Evolutionary conservation across 2,329 filamentous ascomycete species (phyloP).

Genomic region (Nigrograna mackinnonii): DNA sequence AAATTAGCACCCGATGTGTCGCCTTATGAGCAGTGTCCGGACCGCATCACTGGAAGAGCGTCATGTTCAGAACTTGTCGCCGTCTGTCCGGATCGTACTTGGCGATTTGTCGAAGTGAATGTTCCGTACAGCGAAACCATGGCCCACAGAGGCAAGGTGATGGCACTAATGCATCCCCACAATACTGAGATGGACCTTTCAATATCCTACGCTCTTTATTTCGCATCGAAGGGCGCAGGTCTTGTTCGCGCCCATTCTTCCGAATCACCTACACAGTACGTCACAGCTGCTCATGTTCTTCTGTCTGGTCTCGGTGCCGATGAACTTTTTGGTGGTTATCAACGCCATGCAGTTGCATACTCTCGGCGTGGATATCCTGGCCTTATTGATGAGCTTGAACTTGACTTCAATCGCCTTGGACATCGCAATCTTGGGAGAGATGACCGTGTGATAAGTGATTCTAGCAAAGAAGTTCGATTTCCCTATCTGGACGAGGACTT

Average conservation of each 20-base stretch:
- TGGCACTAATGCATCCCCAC: slow-evolving; percentile 84
- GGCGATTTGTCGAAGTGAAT: slow-evolving; percentile 87
- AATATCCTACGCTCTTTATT: slow-evolving; percentile 92
- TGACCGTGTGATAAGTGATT: slow-evolving; percentile 87
- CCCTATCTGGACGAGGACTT: slow-evolving; percentile 89
- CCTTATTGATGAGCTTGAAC: slow-evolving; percentile 77
- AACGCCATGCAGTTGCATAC: slow-evolving; percentile 79
- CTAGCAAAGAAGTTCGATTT: slow-evolving; percentile 86
- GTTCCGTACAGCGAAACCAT: slow-evolving; percentile 77
- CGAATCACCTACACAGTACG: slow-evolving; percentile 51
- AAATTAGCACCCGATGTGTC: slow-evolving; percentile 29
- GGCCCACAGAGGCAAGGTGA: slow-evolving; percentile 69
- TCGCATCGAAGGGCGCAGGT: slow-evolving; percentile 78
- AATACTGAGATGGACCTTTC: slow-evolving; percentile 99
- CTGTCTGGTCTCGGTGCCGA: slow-evolving; percentile 94
- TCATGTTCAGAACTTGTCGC: slow-evolving; percentile 74
- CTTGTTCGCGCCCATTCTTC: slow-evolving; percentile 35
- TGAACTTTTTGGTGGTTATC: slow-evolving; percentile 93
- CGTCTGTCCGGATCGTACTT: slow-evolving; percentile 71
- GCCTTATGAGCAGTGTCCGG: slow-evolving; percentile 83
- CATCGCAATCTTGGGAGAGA: slow-evolving; percentile 95
- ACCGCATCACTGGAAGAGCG: slow-evolving; percentile 82
- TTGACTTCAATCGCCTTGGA: slow-evolving; percentile 84
- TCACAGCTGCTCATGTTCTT: slow-evolving; percentile 77
- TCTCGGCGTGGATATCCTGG: slow-evolving; percentile 68